These are phyloP conservation scores for Sporothrix dimorphospora DNA, from an alignment of 2,329 filamentous ascomycete genomes.

Conservation along the genomic window DNA sequence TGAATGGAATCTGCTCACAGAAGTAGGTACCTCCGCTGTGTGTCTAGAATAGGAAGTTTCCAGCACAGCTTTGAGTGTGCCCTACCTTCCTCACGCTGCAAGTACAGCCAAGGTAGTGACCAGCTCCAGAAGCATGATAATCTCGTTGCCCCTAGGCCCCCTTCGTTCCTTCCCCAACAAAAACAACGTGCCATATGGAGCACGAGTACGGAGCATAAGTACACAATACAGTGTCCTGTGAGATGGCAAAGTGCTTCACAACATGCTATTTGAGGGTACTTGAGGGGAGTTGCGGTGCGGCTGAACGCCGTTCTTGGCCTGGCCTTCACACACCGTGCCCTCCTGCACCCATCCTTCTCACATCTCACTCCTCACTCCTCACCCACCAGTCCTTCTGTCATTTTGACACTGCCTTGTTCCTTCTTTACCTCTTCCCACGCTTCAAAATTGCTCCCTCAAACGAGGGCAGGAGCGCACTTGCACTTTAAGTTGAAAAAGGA, in stretches of 20 bases:
- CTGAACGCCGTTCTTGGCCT: conserved; percentile 8
- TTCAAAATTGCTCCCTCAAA: not conserved
- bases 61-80: not conserved
- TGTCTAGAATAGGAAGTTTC: not conserved
- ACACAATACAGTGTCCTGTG: not conserved
- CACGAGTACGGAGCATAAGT: not conserved
- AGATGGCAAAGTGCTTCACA: not conserved
- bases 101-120: not conserved
- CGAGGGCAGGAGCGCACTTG: not conserved
- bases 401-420: not conserved
- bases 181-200: not conserved
- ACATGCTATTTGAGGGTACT: conserved; percentile 3
- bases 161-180: not conserved
- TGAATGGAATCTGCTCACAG: not conserved
- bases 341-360: not conserved
- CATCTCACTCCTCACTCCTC: not conserved
- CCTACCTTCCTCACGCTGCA: not conserved
- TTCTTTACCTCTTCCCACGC: not conserved
- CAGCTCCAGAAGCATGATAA: conserved; percentile 4
- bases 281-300: not conserved
- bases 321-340: not conserved
- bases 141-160: not conserved
- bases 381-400: not conserved
- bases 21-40: not conserved
- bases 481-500: not conserved